Evolutionary conservation across 2,329 filamentous ascomycete genomes (phyloP).

Genomic region (Teratosphaeria gauchensis): DNA sequence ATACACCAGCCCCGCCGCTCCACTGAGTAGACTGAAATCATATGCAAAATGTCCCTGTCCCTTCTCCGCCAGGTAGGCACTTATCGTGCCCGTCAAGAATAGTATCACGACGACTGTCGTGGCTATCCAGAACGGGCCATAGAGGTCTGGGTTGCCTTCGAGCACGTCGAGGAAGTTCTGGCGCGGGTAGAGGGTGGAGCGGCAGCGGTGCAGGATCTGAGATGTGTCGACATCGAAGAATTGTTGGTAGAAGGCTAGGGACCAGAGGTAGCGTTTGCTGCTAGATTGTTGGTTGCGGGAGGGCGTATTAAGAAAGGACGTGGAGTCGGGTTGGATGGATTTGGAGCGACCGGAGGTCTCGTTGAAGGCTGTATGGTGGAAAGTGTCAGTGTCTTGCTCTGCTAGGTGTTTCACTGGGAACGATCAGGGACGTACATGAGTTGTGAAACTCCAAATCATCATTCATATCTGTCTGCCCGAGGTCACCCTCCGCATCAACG

Average conservation of each 20-base stretch:
- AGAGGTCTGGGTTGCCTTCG: conserved; percentile 92
- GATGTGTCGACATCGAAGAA: conserved; percentile 98
- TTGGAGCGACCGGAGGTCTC: conserved; percentile 30
- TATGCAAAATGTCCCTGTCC: conserved; percentile 69
- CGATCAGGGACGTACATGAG: conserved; percentile 49
- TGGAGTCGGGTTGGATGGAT: conserved; percentile 36
- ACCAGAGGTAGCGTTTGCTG: conserved; percentile 82
- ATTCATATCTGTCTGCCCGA: conserved; percentile 95
- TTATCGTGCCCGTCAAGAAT: conserved; percentile 91
- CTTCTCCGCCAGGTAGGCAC: conserved; percentile 67
- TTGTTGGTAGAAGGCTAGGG: conserved; percentile 85
- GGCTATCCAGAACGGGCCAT: conserved; percentile 97
- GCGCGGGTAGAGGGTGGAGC: conserved; percentile 78
- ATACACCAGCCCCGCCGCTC: conserved; percentile 85
- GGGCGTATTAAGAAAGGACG: conserved; percentile 28
- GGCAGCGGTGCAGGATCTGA: conserved; percentile 78
- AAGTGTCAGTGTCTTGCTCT: neutral
- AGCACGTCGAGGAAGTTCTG: conserved; percentile 95
- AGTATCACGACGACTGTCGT: conserved; percentile 94
- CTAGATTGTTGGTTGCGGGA: conserved; percentile 15
- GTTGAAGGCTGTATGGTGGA: conserved; percentile 17
- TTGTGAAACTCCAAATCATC: conserved; percentile 99
- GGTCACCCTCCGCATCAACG: conserved; percentile 92
- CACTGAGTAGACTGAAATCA: conserved; percentile 81
- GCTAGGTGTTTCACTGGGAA: neutral